Evolutionary conservation across 1,139 yeast species (phyloP), one percentile per base, ranked within the genome.

Genomic region (Meyerozyma carpophila): DNA sequence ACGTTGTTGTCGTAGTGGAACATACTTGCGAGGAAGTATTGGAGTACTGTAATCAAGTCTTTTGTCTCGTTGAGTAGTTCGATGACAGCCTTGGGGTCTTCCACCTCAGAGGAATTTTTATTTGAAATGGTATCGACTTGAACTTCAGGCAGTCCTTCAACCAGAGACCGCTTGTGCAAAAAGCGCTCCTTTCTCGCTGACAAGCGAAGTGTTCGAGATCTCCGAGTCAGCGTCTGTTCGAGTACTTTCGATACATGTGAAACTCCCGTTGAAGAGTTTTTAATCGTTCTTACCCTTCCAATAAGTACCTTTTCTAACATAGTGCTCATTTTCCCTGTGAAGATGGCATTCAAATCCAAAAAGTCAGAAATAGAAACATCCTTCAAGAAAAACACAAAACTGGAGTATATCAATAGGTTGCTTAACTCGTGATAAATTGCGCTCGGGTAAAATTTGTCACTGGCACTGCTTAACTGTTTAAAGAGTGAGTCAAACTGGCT

Each of bases 331-430:
- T 49, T 43, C 11, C 50, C 46, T 41, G 59, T 64, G 43, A 69
- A 51, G 54, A 54, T 50, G 44, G 58, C 62, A 43, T 58, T 62
- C 43, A 77, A 52, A 11, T 63, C 65, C 11, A 52, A 41, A 37
- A 61, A 60, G 42, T 64, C 63, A 2, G 62, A 57, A 0, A 59
- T 53, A 0, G 82, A 73, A 8, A 81, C 68, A 43, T 81, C 82
- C 52, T 83, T 85, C 31, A 85, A 71, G 55, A 85, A 90, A 36
- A 79, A 73, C 2, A 84, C 72, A 32, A 87, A 61, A 0, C 91
- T 85, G 4, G 84, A 70, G 47, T 81, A 81, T 0, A 80, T 73
- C 49, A 78, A 62, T 24, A 82, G 55, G 25, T 66, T 62, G 20
- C 74, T 68, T 40, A 80, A 59, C 36, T 68, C 66, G n/a, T 61